Conservation (phyloP, 805 yeast genomes). For the Blastobotrys mokoenaii region DNA sequence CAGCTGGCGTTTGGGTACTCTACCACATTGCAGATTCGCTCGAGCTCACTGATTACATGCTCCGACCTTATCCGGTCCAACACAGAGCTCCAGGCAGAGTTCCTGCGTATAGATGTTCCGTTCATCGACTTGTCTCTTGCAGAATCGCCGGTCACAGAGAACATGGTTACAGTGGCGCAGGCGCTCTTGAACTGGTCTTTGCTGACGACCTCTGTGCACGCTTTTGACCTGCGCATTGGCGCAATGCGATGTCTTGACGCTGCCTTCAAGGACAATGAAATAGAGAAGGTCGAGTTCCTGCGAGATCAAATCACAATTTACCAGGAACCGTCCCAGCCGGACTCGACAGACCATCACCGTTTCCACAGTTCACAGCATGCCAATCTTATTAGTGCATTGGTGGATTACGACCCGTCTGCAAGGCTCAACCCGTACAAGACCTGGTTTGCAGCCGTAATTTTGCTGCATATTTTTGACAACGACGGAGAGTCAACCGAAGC, state of each 20-base stretch:
- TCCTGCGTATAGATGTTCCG: slow-evolving; percentile 84
- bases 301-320: slow-evolving; percentile 52
- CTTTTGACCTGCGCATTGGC: slow-evolving; percentile 73
- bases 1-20: slow-evolving; percentile 57
- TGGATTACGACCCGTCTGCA: slow-evolving; percentile 66
- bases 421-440: slow-evolving; percentile 76
- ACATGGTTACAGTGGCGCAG: slow-evolving; percentile 53
- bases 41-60: slow-evolving; percentile 60
- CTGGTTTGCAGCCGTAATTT: slow-evolving; percentile 71
- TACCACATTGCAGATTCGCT: slow-evolving; percentile 59
- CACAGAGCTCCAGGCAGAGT: slow-evolving; percentile 55
- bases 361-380: slow-evolving; percentile 23
- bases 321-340: slow-evolving; percentile 11
- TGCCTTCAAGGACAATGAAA: slow-evolving; percentile 55
- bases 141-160: slow-evolving; percentile 24
- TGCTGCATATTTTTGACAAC: slow-evolving; percentile 50
- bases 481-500: slow-evolving; percentile 27
- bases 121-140: slow-evolving; percentile 62
- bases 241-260: slow-evolving; percentile 59
- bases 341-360: slow-evolving; percentile 1
- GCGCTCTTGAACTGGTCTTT: slow-evolving; percentile 81
- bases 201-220: slow-evolving; percentile 69
- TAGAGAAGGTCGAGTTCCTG: slow-evolving; percentile 54
- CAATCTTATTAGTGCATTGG: slow-evolving; percentile 60
- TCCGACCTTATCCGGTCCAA: slow-evolving; percentile 71